A percentile compares a stretch with the other conserved stretches of the same genome.
These are phyloP conservation scores for Apiospora aurea DNA, from an alignment of 2,329 filamentous ascomycete genomes.

Conservation along the genomic window DNA sequence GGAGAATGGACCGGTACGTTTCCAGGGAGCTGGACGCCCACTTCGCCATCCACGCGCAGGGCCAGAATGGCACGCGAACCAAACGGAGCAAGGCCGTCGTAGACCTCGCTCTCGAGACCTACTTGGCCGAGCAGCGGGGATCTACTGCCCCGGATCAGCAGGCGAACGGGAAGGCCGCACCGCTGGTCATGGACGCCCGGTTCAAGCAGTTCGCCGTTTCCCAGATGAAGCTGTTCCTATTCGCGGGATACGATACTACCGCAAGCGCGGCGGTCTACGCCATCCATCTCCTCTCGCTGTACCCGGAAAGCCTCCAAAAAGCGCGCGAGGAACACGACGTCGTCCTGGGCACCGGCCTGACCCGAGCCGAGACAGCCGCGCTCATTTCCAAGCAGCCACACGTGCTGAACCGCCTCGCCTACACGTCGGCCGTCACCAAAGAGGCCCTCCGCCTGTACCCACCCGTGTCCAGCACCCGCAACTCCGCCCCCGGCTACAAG, in stretches of 20 bases:
- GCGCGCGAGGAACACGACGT: slow-evolving; percentile 47
- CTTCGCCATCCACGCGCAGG: slow-evolving; percentile 32
- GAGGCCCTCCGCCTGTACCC: slow-evolving; percentile 46
- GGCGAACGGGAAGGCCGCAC: not conserved
- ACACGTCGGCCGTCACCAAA: slow-evolving; percentile 47
- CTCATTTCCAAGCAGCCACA: slow-evolving; percentile 39
- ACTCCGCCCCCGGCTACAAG: slow-evolving; percentile 39
- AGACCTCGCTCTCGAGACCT: not conserved
- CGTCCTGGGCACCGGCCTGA: slow-evolving; percentile 40
- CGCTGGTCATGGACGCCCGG: not conserved
- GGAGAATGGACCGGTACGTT: slow-evolving; percentile 35
- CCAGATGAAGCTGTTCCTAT: slow-evolving; percentile 44
- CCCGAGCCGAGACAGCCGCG: slow-evolving; percentile 35
- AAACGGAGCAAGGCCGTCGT: slow-evolving; percentile 28
- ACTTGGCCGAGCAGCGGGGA: slow-evolving; percentile 10
- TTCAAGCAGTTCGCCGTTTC: slow-evolving; percentile 40
- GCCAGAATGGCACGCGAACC: slow-evolving; percentile 24
- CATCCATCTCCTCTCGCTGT: slow-evolving; percentile 39
- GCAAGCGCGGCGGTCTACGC: slow-evolving; percentile 44
- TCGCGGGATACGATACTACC: slow-evolving; percentile 55
- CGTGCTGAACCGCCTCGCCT: slow-evolving; percentile 37
- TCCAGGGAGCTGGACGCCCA: slow-evolving; percentile 37
- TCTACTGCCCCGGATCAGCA: not conserved
- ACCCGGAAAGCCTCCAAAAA: slow-evolving; percentile 41
- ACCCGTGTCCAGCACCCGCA: slow-evolving; percentile 50